A percentile compares a stretch with the other conserved stretches of the same genome.
Conservation (phyloP, 2,329 filamentous ascomycete genomes). For the Aspergillus candidus region DNA sequence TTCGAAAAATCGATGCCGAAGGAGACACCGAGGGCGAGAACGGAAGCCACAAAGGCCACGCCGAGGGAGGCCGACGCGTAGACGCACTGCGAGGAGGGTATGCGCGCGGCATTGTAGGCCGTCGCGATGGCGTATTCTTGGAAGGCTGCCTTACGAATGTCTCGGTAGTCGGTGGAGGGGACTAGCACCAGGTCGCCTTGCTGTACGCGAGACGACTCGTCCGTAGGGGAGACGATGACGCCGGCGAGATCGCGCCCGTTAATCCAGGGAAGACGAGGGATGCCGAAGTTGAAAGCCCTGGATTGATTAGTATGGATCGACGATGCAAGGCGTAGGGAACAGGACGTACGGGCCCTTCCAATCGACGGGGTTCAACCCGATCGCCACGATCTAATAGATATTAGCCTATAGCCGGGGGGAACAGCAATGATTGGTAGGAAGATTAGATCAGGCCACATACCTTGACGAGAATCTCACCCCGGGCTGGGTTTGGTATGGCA, state of each 20-base stretch:
- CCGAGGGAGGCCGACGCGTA: conserved; percentile 59
- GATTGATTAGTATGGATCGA: neutral
- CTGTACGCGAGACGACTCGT: conserved; percentile 45
- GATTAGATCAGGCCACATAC: conserved; percentile 17
- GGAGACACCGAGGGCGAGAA: conserved; percentile 61
- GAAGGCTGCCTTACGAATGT: conserved; percentile 64
- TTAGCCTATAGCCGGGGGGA: neutral
- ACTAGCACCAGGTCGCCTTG: conserved; percentile 54
- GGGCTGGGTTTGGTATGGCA: conserved; percentile 42
- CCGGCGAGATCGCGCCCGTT: conserved; percentile 66
- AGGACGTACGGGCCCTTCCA: conserved; percentile 57
- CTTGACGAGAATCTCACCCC: conserved; percentile 57
- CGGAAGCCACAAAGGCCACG: conserved; percentile 66
- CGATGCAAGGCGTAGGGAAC: too few relatives aligned
- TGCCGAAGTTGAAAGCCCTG: conserved; percentile 65
- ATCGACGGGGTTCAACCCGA: conserved; percentile 71
- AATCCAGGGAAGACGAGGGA: conserved; percentile 62
- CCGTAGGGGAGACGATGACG: conserved; percentile 48
- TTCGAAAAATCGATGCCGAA: conserved; percentile 59
- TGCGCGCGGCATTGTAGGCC: conserved; percentile 58
- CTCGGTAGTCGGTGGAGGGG: conserved; percentile 70
- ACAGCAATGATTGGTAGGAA: neutral
- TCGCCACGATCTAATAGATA: conserved; percentile 44
- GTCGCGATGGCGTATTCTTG: conserved; percentile 63
- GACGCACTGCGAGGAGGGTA: conserved; percentile 50